Percentiles rank a stretch among this genome's conserved stretches.
Conservation (phyloP, 495 filamentous ascomycete species). For the Penicillium cinerascens region DNA sequence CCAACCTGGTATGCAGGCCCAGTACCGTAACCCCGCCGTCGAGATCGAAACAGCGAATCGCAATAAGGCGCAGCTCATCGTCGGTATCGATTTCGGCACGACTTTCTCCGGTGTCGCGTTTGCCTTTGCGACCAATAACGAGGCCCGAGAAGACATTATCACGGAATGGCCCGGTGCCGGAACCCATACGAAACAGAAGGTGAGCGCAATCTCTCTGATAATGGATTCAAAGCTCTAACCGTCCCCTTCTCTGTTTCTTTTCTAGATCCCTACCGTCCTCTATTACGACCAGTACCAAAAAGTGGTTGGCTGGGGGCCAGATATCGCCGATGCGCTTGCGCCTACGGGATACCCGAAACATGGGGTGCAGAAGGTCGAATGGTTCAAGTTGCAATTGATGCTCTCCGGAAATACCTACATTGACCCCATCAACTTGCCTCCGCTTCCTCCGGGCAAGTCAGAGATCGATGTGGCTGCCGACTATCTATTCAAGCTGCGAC, state of each 20-base stretch:
- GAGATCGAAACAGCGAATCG: conserved; percentile 86
- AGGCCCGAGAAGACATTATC: conserved; percentile 74
- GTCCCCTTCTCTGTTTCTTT: background rate
- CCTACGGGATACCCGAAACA: conserved; percentile 77
- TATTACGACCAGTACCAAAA: conserved; percentile 84
- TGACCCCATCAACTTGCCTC: conserved; percentile 75
- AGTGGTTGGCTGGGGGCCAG: conserved; percentile 77
- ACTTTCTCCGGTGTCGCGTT: conserved; percentile 79
- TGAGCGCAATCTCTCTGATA: conserved; percentile 23
- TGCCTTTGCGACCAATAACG: conserved; percentile 74
- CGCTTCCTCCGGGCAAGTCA: conserved; percentile 72
- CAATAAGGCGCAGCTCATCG: conserved; percentile 66
- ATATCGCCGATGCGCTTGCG: conserved; percentile 74
- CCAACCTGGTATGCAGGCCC: conserved; percentile 33
- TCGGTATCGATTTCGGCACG: conserved; percentile 73
- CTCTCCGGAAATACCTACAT: conserved; percentile 78
- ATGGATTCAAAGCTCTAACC: background rate
- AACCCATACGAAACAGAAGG: conserved; percentile 75
- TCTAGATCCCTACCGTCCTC: conserved; percentile 72
- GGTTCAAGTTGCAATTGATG: conserved; percentile 83
- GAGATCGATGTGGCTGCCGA: conserved; percentile 79
- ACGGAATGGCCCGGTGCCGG: conserved; percentile 77
- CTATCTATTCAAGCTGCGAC: conserved; percentile 74
- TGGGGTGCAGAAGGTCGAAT: conserved; percentile 78
- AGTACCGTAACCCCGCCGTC: conserved; percentile 54